Base-by-base conservation (phyloP, 371 early-diverging fungal genomes). In the Lichtheimia ramosa region DNA sequence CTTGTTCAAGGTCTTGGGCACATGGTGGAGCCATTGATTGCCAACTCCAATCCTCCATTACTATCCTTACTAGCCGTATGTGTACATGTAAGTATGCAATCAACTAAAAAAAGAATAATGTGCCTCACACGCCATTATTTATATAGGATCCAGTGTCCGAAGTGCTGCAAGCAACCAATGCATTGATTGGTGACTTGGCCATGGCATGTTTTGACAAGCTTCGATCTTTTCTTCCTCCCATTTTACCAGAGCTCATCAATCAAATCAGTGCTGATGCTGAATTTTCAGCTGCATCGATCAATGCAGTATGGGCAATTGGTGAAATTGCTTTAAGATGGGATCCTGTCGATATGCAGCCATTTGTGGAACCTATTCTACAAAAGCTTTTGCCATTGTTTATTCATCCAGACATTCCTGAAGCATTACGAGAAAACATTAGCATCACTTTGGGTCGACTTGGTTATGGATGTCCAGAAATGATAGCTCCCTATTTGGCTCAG, bases 281-380 rank as follows among this genome's bases (percentile, higher is more conserved):
- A 15, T 74, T 78, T 59, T 82, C 86, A 39, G 83, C 85, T 41
- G 91, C 88, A n/a, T 87, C 89, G 68, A 97, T 94, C 71, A 97
- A 97, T 69, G 96, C 96, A 1, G 83, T 89, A 12, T 97, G 98
- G 98, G 92, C 97, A 0, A 84, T 86, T 1, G 98, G 97, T 25
- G 98, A 97, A 79, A 92, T 97, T 61, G 89, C 95, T 2, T 71
- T 96, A 28, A 84, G 92, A 71, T 85, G 83, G 55, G 75, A 68
- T 5, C 59, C 46, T 16, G 21, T 2, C 28, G 86, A 81, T 16
- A 87, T 90, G 71, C 71, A 79, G 56, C 72, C 66, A 5, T 93
- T 85, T 71, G 82, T 92, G 7, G 71, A 78, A 39, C 85, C 87
- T 10, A 65, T 96, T 27, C 68, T 95, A 16, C 79, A 85, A 64